Evolutionary conservation across 2,329 filamentous ascomycete species (phyloP).

Genomic region (Botrytis elliptica): DNA sequence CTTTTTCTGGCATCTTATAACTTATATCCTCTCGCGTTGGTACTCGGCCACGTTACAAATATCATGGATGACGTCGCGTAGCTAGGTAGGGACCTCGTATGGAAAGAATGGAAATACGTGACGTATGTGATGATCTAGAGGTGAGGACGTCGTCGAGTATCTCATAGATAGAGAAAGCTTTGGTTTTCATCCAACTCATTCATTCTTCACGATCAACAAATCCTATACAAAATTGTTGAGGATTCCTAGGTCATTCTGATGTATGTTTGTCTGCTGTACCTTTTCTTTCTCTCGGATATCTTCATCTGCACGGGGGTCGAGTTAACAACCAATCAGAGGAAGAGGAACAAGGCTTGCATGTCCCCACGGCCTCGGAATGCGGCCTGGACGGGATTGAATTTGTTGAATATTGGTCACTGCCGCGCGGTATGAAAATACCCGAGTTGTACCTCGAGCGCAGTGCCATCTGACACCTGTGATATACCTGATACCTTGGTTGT

Average conservation of each 20-base stretch:
- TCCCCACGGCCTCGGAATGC: not conserved
- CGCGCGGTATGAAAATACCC: constrained; percentile 2
- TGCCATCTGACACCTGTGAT: not conserved
- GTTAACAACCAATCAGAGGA: not conserved
- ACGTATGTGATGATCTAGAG: not conserved
- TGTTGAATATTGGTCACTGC: not conserved
- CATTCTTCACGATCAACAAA: not conserved
- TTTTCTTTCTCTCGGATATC: not conserved
- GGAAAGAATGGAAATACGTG: not conserved
- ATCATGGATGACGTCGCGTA: not conserved
- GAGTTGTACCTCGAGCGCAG: not conserved
- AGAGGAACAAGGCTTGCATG: not conserved
- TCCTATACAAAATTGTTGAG: not conserved
- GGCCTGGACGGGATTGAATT: constrained; percentile 5
- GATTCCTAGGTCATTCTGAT: not conserved
- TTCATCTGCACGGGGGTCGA: constrained; percentile 5
- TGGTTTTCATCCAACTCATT: not conserved
- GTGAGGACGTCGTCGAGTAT: not conserved
- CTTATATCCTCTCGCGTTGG: not conserved
- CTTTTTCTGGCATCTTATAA: not conserved
- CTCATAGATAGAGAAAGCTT: too few species aligned
- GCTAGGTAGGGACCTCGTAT: not conserved
- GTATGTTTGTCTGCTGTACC: constrained; percentile 1
- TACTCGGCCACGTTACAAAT: not conserved
- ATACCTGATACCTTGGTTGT: not conserved